phyloP scores from a whole-genome alignment of 108 stramenopile genomes.

The Chaetoceros tenuissimus region DNA sequence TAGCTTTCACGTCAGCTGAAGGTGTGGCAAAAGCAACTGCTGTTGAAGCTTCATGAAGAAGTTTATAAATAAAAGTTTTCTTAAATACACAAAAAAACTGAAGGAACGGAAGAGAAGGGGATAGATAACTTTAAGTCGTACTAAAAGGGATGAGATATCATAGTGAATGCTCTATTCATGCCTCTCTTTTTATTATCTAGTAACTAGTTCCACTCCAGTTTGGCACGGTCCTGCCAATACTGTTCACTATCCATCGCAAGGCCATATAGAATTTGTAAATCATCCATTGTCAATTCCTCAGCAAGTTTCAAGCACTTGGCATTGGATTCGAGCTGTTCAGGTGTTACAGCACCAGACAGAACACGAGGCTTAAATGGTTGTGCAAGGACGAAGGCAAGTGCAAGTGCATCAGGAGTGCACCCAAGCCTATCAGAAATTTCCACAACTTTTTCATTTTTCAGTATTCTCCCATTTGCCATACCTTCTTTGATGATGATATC shows the following conservation, averaged over 20 bases:
- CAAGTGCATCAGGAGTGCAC: slow-evolving; percentile 55
- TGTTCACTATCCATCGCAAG: slow-evolving; percentile 43
- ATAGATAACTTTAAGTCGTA: too few species aligned
- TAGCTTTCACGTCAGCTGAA: too few species aligned
- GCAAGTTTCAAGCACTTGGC: slow-evolving; percentile 28
- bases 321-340: slow-evolving; percentile 58
- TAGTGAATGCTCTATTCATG: too few species aligned
- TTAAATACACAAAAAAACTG: too few species aligned
- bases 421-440: slow-evolving; percentile 26
- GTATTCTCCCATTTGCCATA: slow-evolving; percentile 60
- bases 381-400: slow-evolving; percentile 54
- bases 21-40: too few species aligned
- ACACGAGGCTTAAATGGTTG: slow-evolving; percentile 69
- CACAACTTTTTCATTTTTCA: slow-evolving; percentile 22
- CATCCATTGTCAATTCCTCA: slow-evolving; percentile 22
- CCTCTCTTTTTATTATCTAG: too few species aligned
- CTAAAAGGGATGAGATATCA: too few species aligned
- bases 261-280: slow-evolving; percentile 24
- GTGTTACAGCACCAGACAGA: slow-evolving; percentile 58
- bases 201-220: slow-evolving; percentile 59
- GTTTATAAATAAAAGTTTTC: too few species aligned
- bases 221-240: slow-evolving; percentile 58
- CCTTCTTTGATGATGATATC: slow-evolving; percentile 81
- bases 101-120: too few species aligned
- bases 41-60: too few species aligned